Evolutionary conservation across 768 basidiomycete genomes (phyloP), one percentile per base, ranked within the genome.

Genomic region (Hypsizygus marmoreus): DNA sequence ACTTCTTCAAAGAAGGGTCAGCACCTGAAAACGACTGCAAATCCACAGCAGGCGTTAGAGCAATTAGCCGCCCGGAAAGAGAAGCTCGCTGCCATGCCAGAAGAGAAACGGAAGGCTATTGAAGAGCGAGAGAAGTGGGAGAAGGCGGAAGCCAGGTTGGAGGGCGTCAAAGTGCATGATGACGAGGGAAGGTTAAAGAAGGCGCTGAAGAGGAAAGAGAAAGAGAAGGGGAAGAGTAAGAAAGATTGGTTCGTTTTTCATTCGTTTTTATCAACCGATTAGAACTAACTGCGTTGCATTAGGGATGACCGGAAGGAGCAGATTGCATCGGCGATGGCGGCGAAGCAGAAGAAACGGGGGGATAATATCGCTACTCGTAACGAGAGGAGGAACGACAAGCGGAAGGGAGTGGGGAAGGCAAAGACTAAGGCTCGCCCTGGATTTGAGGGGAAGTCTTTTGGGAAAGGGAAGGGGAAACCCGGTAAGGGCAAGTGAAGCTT

Each of bases 231-330:
- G 17, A 94, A 90, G 72, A 83, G 84, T 48, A 90, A 88, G 64
- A 88, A 87, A 59, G 76, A 79, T 33, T 98, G 95, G 95, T 95
- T 51, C 71, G 25, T 47, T 33, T 47, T 35, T 23, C 26, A 17
- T 12, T 14, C 52, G 10, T 48, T 42, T 33, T 46, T 19, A 28
- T 50, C 16, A 39, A 25, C 8, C 26, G 23, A n/a, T 20, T 6
- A 22, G 4, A 35, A 24, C 4, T 41, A 17, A 23, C 14, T 48
- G 53, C 22, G 30, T 32, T 28, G 7, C 41, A 17, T 50, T 58
- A 97, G 94, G 95, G 80, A 82, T 31, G 88, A 91, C 53, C 82
- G 92, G 49, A 95, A 95, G 64, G 84, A 88, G 45, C 83, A 90
- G 28, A 60, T 93, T 20, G 55, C 76, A 3, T 75, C 82, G 9